Evolutionary conservation across 2,329 filamentous ascomycete genomes (phyloP), one percentile per base, ranked within the genome.

Genomic region (Immersiporthe knoxdaviesiana): DNA sequence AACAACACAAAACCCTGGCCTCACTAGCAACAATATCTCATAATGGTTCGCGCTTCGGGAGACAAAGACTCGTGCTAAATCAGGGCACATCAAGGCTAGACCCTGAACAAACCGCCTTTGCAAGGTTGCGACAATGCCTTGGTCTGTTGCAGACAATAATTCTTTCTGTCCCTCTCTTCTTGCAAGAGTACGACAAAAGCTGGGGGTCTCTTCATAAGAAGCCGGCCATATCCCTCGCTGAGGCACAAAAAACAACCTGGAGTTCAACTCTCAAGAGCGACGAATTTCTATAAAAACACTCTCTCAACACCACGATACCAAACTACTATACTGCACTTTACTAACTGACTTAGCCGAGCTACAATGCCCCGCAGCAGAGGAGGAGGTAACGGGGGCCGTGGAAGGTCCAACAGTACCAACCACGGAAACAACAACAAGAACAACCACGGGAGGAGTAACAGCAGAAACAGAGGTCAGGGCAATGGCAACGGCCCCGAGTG

Each of bases 31-130:
- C 18, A n/a, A 47, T 21, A 32, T 32, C 12, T 24, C 16, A n/a
- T n/a, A 21, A 35, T 32, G 18, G 16, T 16, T 32, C 11, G 30
- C 21, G 16, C 16, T 37, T 30, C 41, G 5, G 50, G 16, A 24
- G 44, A 64, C 62, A 64, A 54, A 54, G 62, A 64, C 21, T 27
- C 18, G 35, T 27, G 24, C 30, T 59, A 37, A 59, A 59, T 37
- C 16, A 37, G 18, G 16, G 18, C 56, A 16, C 56, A 16, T 32
- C 41, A 37, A 30, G n/a, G 35, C 41, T 32, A 44, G 21, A 52
- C 16, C 18, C 61, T n/a, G 27, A 56, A 54, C 18, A 54, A 24
- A 10, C 2, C 3, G 30, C 18, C 18, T 54, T 54, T 64, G 30
- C 32, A 2, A 7, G 44, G 30, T 12, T 2, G 21, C 44, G 37